Base-by-base conservation (phyloP, 139 green algal genomes). In the Haematococcus lacustris region DNA sequence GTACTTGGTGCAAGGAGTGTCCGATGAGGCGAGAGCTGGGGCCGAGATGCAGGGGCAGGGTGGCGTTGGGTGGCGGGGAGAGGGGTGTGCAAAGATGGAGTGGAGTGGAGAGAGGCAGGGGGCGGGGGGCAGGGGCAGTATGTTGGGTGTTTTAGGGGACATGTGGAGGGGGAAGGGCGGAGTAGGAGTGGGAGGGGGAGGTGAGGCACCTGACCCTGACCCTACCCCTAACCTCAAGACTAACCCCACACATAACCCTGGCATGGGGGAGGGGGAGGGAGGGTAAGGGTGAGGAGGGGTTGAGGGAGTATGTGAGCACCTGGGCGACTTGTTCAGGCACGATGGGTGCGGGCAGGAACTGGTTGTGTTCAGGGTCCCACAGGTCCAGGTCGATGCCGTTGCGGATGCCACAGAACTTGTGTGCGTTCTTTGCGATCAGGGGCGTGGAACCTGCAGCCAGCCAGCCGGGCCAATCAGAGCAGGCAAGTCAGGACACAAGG, bases 381-480 rank as follows among this genome's bases (percentile, higher is more conserved):
- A 98, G 92, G 76, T 99, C 95, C 6, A 71, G 71, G 84, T 99
- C 95, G 74, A 99, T 98, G 69, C 95, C 95, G 73, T 99, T 99
- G 38, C 83, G 76, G 73, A 95, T 93, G 67, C 90, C 90, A 73
- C 85, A 84, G 78, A 96, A 91, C 82, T 94, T 93, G 75, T 78
- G 80, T 0, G 34, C 60, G 39, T 94, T 79, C 5, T 82, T 50
- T 0, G 76, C 80, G 41, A 96, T 84, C 25, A 78, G 75, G 23
- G 90, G 81, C 67, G 84, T 71, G 47, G 80, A 88, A 59, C 78
- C 80, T n/a, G 93, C 77, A 79, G 43, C n/a, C n/a, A n/a, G 43
- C 9, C 43, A 53, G 9, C 9, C 17, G 43, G 43, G 43, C 9
- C 17, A 17, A 28, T 53, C 9, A 17, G 43, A 53, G 43, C 43